Evolutionary conservation across 2,329 filamentous ascomycete genomes (phyloP), one percentile per base, ranked within the genome.

Genomic region (Cytospora piceicola): DNA sequence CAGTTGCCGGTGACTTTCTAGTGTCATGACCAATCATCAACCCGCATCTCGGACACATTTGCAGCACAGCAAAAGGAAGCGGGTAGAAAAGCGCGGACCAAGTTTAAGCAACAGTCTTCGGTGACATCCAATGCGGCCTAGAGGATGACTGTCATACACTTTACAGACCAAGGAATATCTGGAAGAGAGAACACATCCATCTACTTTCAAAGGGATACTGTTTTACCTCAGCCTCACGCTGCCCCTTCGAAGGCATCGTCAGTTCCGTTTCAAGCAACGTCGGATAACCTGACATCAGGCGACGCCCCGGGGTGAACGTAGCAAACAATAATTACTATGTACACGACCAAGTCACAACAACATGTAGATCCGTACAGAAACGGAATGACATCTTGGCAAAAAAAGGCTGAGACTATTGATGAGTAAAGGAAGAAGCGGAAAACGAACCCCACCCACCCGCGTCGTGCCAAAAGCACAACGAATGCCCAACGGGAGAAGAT

Each of bases 31-130:
- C n/a, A 46, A 52, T 15, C 51, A 29, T 46, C 34, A 32, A 34
- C 20, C 46, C n/a, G 39, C 60, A n/a, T 20, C 60, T 63, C 64
- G 64, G 64, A 66, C 29, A 66, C 64, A 55, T 66, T 66, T 63
- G n/a, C n/a, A 24, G n/a, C 8, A 24, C 4, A 49, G 42, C 46
- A n/a, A 14, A 24, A n/a, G n/a, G n/a, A n/a, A n/a, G n/a, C n/a
- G n/a, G n/a, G n/a, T n/a, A n/a, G n/a, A n/a, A n/a, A n/a, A n/a
- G n/a, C n/a, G n/a, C n/a, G n/a, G n/a, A n/a, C n/a, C n/a, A n/a
- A n/a, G n/a, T n/a, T n/a, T n/a, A n/a, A n/a, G n/a, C n/a, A n/a
- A n/a, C n/a, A n/a, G n/a, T n/a, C n/a, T n/a, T n/a, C n/a, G n/a
- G n/a, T n/a, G n/a, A n/a, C n/a, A n/a, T n/a, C n/a, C n/a, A n/a